Percentiles rank a stretch among this genome's conserved stretches.
Evolutionary conservation across 2,329 filamentous ascomycete genomes (phyloP).

Genomic region (Aspergillus ruber): DNA sequence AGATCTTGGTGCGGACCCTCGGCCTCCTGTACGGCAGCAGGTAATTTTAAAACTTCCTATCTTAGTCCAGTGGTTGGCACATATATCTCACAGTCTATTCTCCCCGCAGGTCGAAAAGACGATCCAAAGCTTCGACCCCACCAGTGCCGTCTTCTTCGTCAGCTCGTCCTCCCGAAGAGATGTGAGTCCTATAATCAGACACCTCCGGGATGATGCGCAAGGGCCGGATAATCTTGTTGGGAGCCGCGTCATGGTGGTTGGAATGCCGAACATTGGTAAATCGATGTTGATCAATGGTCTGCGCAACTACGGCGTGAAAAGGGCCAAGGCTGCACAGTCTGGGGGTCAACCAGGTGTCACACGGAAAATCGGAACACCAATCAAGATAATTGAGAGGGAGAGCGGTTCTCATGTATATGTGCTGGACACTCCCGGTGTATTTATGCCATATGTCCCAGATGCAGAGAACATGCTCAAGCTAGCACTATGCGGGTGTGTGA

Average conservation of each 20-base stretch:
- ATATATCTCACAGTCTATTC: conserved; percentile 3
- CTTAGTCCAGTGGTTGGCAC: neutral
- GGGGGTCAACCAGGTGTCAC: conserved; percentile 87
- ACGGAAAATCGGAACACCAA: conserved; percentile 71
- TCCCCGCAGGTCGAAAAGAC: conserved; percentile 24
- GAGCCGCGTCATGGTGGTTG: conserved; percentile 79
- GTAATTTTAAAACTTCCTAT: conserved; percentile 24
- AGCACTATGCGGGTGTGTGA: conserved; percentile 83
- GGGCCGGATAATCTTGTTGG: conserved; percentile 58
- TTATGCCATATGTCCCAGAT: conserved; percentile 82
- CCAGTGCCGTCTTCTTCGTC: conserved; percentile 30
- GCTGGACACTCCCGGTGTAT: conserved; percentile 89
- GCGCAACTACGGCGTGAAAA: conserved; percentile 59
- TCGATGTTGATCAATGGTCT: conserved; percentile 88
- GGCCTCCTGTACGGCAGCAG: conserved; percentile 31
- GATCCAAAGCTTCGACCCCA: conserved; percentile 28
- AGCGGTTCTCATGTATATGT: conserved; percentile 65
- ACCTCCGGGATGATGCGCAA: conserved; percentile 24
- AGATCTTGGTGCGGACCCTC: conserved; percentile 58
- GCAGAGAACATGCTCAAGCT: conserved; percentile 89
- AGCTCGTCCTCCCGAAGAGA: conserved; percentile 26
- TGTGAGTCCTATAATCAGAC: conserved; percentile 26
- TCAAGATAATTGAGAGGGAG: conserved; percentile 65
- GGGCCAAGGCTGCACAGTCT: conserved; percentile 68
- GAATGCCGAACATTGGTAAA: conserved; percentile 98